A percentile compares a stretch with the other conserved stretches of the same genome.
These are phyloP conservation scores for Podila horticola DNA, from an alignment of 192 early-diverging fungal genomes.

Conservation along the genomic window DNA sequence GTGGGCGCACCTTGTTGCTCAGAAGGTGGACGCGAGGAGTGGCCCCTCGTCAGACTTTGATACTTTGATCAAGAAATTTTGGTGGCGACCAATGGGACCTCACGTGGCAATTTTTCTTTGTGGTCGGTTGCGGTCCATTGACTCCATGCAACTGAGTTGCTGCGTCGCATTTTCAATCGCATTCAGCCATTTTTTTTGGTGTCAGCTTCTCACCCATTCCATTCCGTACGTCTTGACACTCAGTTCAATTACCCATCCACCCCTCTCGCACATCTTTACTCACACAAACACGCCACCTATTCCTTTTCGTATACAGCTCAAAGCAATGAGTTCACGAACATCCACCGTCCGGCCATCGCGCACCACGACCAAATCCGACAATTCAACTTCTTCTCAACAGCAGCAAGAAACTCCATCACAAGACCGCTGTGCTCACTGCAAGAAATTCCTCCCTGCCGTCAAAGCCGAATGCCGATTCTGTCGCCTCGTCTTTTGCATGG, in stretches of 20 bases:
- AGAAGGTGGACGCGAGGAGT: too few relatives aligned
- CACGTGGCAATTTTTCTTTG: too few relatives aligned
- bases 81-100: too few relatives aligned
- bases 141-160: too few relatives aligned
- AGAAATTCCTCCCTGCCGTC: slow-evolving; percentile 45
- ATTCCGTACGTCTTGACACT: neutral
- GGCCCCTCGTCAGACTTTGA: too few relatives aligned
- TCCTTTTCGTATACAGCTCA: neutral
- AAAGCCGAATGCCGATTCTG: slow-evolving; percentile 46
- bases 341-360: slow-evolving; percentile 29
- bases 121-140: too few relatives aligned
- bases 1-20: too few relatives aligned
- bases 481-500: slow-evolving; percentile 39
- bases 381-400: neutral
- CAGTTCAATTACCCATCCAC: neutral
- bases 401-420: slow-evolving; percentile 23
- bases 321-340: slow-evolving; percentile 39
- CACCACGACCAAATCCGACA: slow-evolving; percentile 28
- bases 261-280: too few relatives aligned
- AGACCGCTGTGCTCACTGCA: slow-evolving; percentile 46
- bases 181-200: neutral
- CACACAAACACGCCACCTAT: too few relatives aligned
- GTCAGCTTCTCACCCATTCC: neutral
- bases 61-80: too few relatives aligned
- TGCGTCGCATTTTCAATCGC: too few relatives aligned